Conservation (phyloP, 2,329 filamentous ascomycete genomes). For the Balansia obtecta region DNA sequence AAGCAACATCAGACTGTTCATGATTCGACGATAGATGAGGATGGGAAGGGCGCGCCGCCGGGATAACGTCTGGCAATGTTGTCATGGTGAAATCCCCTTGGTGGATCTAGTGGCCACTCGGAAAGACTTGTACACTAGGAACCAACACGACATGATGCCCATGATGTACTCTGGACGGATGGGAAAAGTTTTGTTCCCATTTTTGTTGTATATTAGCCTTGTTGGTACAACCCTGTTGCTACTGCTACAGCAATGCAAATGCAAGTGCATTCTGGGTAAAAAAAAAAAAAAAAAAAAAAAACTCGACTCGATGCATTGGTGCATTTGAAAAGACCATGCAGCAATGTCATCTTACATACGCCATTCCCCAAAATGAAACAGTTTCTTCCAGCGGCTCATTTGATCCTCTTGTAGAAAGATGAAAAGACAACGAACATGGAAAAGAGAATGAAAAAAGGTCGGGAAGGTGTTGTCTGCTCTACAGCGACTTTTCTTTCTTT, state of each 20-base stretch:
- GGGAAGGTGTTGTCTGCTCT: too few relatives aligned
- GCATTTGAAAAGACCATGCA: neutral
- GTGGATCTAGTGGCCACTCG: neutral
- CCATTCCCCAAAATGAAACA: neutral
- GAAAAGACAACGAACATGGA: too few relatives aligned
- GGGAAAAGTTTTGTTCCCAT: neutral
- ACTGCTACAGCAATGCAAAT: neutral
- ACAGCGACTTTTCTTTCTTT: conserved; percentile 4
- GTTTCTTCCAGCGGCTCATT: neutral
- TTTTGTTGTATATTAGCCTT: conserved; percentile 3
- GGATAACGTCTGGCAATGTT: conserved; percentile 10
- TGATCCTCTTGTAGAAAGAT: neutral
- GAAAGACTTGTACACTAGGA: neutral
- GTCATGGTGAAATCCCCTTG: too few relatives aligned
- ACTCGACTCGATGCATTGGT: neutral
- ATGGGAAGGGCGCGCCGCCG: conserved; percentile 7
- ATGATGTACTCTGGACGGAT: neutral
- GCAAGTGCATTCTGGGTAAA: neutral
- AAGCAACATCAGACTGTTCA: conserved; percentile 74
- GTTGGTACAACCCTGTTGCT: conserved; percentile 3
- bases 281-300: neutral
- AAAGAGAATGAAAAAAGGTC: too few relatives aligned
- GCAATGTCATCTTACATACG: conserved; percentile 4
- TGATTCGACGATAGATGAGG: conserved; percentile 18
- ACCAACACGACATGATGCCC: neutral